Base-by-base conservation (phyloP, 805 yeast genomes). In the Metschnikowia lunata region DNA sequence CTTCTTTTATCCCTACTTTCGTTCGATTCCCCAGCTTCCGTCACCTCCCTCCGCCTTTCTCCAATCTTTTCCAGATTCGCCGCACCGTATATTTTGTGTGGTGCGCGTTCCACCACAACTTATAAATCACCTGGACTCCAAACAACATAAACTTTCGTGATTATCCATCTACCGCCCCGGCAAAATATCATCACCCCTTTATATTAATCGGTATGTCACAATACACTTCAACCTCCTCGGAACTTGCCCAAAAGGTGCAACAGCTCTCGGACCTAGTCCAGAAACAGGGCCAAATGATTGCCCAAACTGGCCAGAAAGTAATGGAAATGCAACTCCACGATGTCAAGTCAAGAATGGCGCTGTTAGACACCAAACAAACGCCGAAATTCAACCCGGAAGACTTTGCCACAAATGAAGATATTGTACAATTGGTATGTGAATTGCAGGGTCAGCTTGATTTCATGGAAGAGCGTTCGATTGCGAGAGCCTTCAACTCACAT, bases 371-470 rank as follows among this genome's bases (percentile, higher is more conserved):
- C n/a, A 23, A 36, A 37, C 36, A 47, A 26, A 46, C 43, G 13
- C 48, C 42, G 12, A 57, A 53, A 42, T 50, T 58, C 40, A 83
- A 79, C 47, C 59, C 79, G 1, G 60, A 75, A 4, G 88, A 83
- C 50, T 82, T 74, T 51, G 87, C 82, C 31, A 80, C 91, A 4
- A 84, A 87, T 52, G 95, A 86, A 46, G 98, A 91, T 58, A 67
- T 90, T 10, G 85, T 85, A 4, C 91, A 88, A 59, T 71, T 90
- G 37, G 97, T 89, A 11, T 88, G 87, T 9, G 98, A 90, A 62
- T 67, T 90, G 44, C 97, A 90, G 64, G 86, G 87, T 8, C 97
- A 90, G 64, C 72, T 90, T 57, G 90, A 86, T 42, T 69, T 76
- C 23, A 61, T 85, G 30, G 98, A 90, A 59, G 87, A 86, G 52